These are phyloP conservation scores for Hygrophila difformis DNA, from an alignment of 257 asterid genomes.

Conservation along the genomic window DNA sequence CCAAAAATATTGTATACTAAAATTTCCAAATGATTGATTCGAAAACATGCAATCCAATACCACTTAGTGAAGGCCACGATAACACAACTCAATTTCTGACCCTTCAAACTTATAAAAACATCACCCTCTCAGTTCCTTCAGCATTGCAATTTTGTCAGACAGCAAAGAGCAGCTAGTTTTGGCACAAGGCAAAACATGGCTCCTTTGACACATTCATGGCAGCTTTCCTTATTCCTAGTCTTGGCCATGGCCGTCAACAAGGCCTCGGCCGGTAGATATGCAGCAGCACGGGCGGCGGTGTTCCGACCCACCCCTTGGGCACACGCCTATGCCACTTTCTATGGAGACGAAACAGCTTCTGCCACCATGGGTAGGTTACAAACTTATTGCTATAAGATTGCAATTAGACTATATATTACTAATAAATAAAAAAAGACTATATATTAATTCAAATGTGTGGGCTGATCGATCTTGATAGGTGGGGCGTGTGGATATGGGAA, in stretches of 20 bases:
- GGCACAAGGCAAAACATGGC: slow-evolving; percentile 26
- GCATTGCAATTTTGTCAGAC: slow-evolving; percentile 4
- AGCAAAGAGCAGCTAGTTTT: slow-evolving; percentile 1
- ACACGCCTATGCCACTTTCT: slow-evolving; percentile 61
- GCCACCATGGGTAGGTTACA: slow-evolving; percentile 59
- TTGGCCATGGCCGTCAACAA: slow-evolving; percentile 10
- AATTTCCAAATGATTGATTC: too few species aligned
- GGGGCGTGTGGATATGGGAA: slow-evolving; percentile 36
- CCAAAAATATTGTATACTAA: too few species aligned
- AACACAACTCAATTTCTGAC: background rate
- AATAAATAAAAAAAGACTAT: too few species aligned
- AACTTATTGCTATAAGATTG: background rate
- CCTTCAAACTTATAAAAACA: slow-evolving; percentile 17
- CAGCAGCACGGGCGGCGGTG: slow-evolving; percentile 2
- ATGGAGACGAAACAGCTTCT: slow-evolving; percentile 64
- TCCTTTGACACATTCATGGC: slow-evolving; percentile 22
- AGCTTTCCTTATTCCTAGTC: slow-evolving; percentile 24
- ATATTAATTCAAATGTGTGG: too few species aligned
- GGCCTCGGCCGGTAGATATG: slow-evolving; percentile 17
- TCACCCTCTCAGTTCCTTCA: slow-evolving; percentile 11
- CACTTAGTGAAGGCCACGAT: slow-evolving; percentile 37
- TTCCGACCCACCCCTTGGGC: slow-evolving; percentile 41
- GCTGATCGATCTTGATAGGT: slow-evolving; percentile 1
- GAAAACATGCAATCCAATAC: too few species aligned
- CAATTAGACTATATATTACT: too few species aligned